phyloP scores from a whole-genome alignment of 164 flowering plant genomes.

The Euptelea pleiosperma region DNA sequence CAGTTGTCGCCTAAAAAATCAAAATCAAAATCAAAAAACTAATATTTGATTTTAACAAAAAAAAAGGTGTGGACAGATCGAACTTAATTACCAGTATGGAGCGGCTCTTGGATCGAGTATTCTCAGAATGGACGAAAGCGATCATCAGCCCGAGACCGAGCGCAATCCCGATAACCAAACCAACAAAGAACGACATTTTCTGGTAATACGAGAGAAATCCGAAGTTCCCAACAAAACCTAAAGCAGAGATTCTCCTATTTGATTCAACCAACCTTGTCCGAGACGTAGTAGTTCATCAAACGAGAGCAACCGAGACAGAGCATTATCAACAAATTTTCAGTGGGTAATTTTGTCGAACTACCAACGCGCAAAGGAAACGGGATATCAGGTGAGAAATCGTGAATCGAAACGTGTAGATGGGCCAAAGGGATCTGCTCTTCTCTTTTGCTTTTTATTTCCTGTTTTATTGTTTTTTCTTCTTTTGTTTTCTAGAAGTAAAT shows the following conservation, averaged over 20 bases:
- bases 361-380: not conserved
- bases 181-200: slow-evolving; percentile 57
- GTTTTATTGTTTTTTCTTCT: no score
- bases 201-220: not conserved
- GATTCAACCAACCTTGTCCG: not conserved
- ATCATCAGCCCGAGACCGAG: slow-evolving; percentile 55
- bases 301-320: not conserved
- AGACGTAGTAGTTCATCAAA: not conserved
- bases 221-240: not conserved
- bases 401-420: no score
- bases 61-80: not conserved
- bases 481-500: no score
- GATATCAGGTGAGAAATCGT: no score
- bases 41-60: not conserved
- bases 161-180: slow-evolving; percentile 51
- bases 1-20: slow-evolving; percentile 44
- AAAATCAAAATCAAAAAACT: not conserved
- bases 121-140: slow-evolving; percentile 61
- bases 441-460: no score
- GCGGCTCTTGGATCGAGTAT: slow-evolving; percentile 52
- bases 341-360: not conserved
- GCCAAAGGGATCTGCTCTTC: not conserved
- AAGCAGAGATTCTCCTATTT: no score
- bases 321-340: not conserved
- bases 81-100: slow-evolving; percentile 44